These are phyloP conservation scores for Pilatotrama ljubarskyi DNA, from an alignment of 768 basidiomycete species.

Conservation along the genomic window DNA sequence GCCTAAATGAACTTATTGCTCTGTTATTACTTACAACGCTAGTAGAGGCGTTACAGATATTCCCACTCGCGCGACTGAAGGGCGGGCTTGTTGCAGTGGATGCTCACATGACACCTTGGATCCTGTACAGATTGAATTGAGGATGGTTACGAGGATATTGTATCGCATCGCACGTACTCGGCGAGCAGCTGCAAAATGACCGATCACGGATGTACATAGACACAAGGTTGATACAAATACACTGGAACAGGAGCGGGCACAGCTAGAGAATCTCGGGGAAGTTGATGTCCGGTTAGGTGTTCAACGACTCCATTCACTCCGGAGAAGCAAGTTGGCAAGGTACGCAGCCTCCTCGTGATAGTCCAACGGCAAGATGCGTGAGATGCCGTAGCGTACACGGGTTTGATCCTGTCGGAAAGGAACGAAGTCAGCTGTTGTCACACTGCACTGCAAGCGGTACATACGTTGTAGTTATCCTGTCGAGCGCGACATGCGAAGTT, in stretches of 20 bases:
- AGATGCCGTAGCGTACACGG: slow-evolving; percentile 82
- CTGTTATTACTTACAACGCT: not conserved
- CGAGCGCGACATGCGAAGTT: slow-evolving; percentile 88
- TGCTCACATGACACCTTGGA: not conserved
- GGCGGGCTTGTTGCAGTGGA: slow-evolving; percentile 4
- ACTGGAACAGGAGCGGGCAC: not conserved
- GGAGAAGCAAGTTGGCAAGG: slow-evolving; percentile 60
- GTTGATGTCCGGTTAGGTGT: not conserved
- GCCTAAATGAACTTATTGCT: slow-evolving; percentile 6
- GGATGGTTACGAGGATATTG: not conserved
- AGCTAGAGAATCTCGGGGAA: not conserved
- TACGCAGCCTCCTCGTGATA: slow-evolving; percentile 65
- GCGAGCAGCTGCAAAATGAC: not conserved
- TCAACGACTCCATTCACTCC: slow-evolving; percentile 51
- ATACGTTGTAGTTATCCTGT: slow-evolving; percentile 82
- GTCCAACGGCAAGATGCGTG: slow-evolving; percentile 62
- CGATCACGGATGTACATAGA: not conserved
- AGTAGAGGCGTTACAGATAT: slow-evolving; percentile 4
- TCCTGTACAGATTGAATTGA: not conserved
- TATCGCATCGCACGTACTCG: not conserved
- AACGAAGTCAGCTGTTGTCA: not conserved
- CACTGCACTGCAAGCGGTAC: slow-evolving; percentile 25
- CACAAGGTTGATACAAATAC: not conserved
- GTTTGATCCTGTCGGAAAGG: slow-evolving; percentile 61
- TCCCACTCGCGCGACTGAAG: not conserved